phyloP scores from a whole-genome alignment of 2,329 filamentous ascomycete genomes.

The Nigrograna mackinnonii region DNA sequence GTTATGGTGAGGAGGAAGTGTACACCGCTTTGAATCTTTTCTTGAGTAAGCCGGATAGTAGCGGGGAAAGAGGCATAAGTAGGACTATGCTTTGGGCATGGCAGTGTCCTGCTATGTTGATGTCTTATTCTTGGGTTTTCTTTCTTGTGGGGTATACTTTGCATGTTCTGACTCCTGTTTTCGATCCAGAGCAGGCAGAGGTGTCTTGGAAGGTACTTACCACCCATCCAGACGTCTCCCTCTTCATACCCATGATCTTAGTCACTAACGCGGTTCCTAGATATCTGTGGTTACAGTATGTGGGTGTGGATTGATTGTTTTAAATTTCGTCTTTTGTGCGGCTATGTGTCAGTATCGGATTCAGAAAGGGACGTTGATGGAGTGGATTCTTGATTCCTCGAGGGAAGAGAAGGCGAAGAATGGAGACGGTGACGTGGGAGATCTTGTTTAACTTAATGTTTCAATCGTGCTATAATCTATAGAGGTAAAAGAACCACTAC shows the following conservation, averaged over 20 bases:
- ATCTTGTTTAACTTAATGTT: too few relatives aligned
- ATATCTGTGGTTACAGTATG: neutral
- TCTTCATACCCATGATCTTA: too few relatives aligned
- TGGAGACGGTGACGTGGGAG: too few relatives aligned
- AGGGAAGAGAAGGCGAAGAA: too few relatives aligned
- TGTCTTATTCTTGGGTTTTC: slow-evolving; percentile 1
- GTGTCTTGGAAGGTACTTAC: neutral
- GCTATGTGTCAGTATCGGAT: neutral
- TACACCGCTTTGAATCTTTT: neutral
- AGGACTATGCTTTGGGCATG: neutral
- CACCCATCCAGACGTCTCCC: neutral
- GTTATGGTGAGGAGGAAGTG: neutral
- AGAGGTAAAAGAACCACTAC: too few relatives aligned
- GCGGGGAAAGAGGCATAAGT: neutral
- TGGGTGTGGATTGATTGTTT: neutral
- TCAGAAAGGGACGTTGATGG: neutral
- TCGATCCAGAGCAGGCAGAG: neutral
- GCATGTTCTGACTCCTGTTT: neutral
- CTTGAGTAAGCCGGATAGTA: neutral
- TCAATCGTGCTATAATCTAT: too few relatives aligned
- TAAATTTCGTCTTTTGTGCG: neutral
- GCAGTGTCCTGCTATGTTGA: slow-evolving; percentile 1
- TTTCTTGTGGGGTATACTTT: slow-evolving; percentile 1
- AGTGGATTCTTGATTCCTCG: slow-evolving; percentile 34
- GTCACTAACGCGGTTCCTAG: too few relatives aligned